Conservation (phyloP, 1,284 basidiomycete species). For the Cryptococcus sp. region DNA sequence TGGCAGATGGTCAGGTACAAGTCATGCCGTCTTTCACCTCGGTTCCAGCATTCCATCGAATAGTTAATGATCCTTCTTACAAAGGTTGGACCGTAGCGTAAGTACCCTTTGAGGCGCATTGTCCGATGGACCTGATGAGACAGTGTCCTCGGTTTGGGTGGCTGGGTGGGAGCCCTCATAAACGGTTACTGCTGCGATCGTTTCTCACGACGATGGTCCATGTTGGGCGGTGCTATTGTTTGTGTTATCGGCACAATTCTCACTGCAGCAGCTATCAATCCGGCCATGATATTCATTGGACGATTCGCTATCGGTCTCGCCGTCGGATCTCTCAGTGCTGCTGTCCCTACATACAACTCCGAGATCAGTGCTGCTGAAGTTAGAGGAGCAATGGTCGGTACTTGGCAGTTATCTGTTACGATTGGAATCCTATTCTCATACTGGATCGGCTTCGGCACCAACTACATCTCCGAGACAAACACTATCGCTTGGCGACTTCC, state of each 20-base stretch:
- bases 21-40: no score
- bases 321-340: conserved; percentile 67
- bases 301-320: conserved; percentile 62
- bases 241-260: conserved; percentile 58
- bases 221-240: conserved; percentile 63
- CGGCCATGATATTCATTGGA: conserved; percentile 55
- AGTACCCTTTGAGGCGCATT: no score
- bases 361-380: conserved; percentile 63
- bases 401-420: conserved; percentile 61
- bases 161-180: no score
- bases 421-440: conserved; percentile 71
- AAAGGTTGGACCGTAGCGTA: no score
- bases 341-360: conserved; percentile 59
- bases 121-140: no score
- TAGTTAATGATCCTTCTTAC: no score
- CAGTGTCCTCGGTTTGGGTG: no score
- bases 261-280: conserved; percentile 12
- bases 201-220: conserved; percentile 57
- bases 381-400: conserved; percentile 63
- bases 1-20: no score
- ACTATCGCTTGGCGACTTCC: no score
- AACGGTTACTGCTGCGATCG: no score
- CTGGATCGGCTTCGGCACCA: conserved; percentile 41
- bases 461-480: no score
- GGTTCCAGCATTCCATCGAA: no score